phyloP scores from a whole-genome alignment of 2,329 filamentous ascomycete species.

The Alternaria viburni region DNA sequence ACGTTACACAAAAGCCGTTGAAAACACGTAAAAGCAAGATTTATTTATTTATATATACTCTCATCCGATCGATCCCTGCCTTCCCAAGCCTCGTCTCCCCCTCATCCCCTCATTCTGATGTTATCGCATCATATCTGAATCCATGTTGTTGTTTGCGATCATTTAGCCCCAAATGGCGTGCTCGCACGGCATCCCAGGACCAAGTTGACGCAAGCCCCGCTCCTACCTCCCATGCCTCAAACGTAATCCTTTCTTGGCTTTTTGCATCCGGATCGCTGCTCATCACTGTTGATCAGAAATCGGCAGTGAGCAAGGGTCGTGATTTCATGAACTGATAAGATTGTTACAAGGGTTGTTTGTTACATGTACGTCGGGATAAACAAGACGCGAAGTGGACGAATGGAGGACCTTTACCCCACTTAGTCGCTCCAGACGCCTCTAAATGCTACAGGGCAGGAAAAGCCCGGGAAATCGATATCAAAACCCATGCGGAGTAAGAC shows the following conservation, averaged over 20 bases:
- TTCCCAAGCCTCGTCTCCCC: slow-evolving; percentile 17
- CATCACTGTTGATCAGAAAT: neutral
- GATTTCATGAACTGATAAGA: neutral
- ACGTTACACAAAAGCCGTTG: neutral
- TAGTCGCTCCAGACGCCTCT: slow-evolving; percentile 6
- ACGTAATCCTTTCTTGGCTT: neutral
- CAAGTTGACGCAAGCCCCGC: slow-evolving; percentile 12
- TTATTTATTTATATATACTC: neutral
- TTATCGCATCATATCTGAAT: slow-evolving; percentile 19
- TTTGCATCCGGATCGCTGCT: neutral
- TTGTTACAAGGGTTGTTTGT: neutral
- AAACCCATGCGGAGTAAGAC: neutral
- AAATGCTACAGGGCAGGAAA: neutral
- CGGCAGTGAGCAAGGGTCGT: neutral
- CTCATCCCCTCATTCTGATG: slow-evolving; percentile 6
- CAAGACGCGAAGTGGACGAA: slow-evolving; percentile 1
- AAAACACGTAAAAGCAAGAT: neutral
- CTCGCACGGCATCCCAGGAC: slow-evolving; percentile 17
- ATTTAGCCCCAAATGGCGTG: slow-evolving; percentile 39
- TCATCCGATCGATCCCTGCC: slow-evolving; percentile 2
- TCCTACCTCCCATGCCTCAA: neutral
- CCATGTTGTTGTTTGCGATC: slow-evolving; percentile 30
- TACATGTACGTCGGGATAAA: slow-evolving; percentile 9
- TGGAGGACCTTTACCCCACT: slow-evolving; percentile 3
- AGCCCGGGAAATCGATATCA: neutral